phyloP scores from a whole-genome alignment of 768 basidiomycete genomes.

The Pilatotrama ljubarskyi region DNA sequence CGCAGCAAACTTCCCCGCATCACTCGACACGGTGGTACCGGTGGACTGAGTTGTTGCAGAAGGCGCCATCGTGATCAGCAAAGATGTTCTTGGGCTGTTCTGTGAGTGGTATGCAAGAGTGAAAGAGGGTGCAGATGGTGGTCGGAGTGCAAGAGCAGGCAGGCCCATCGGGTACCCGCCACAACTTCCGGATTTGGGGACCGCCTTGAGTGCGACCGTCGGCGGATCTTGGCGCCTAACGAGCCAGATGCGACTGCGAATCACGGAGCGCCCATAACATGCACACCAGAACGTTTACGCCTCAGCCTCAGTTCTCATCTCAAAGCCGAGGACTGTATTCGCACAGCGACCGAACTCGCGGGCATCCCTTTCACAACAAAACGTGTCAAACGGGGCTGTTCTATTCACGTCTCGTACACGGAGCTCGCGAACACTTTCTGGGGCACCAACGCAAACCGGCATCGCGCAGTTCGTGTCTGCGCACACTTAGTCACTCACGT shows the following conservation, averaged over 20 bases:
- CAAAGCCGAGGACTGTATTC: background rate
- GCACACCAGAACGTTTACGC: conserved; percentile 8
- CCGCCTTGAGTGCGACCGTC: conserved; percentile 2
- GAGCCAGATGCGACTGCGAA: background rate
- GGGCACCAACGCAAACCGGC: conserved; percentile 63
- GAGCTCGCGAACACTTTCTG: conserved; percentile 46
- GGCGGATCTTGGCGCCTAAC: conserved; percentile 22
- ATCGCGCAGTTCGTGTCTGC: conserved; percentile 57
- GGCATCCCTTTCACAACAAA: background rate
- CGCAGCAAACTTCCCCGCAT: background rate
- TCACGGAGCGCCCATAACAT: conserved; percentile 6
- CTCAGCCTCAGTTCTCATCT: background rate
- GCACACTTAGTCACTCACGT: background rate
- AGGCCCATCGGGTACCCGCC: conserved; percentile 1
- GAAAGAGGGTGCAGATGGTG: conserved; percentile 10
- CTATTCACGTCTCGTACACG: background rate
- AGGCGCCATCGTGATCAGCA: conserved; percentile 13
- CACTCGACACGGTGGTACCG: background rate
- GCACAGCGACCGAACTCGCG: background rate
- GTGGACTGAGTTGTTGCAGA: conserved; percentile 3
- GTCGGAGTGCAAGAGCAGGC: conserved; percentile 9
- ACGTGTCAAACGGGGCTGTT: background rate
- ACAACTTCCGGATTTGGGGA: conserved; percentile 3
- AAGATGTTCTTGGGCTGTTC: background rate
- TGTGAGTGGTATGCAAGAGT: background rate